Evolutionary conservation across 129 eudicot genomes (phyloP).

Genomic region (Pseudognaphalium luteoalbum): DNA sequence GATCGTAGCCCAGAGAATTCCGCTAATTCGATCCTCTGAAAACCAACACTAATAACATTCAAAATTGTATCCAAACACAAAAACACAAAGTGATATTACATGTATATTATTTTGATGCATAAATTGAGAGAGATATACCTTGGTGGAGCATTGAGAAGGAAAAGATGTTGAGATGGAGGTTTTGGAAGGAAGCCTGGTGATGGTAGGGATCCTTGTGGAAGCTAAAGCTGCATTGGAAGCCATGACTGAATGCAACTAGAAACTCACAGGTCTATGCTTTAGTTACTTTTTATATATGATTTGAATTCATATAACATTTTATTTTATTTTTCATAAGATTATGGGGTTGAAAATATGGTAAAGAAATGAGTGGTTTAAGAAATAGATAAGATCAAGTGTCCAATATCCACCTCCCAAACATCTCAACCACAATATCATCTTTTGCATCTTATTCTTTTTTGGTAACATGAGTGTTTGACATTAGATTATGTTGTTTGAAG

Average conservation of each 20-base stretch:
- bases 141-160: conserved; percentile 72
- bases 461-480: neutral
- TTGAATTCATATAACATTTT: neutral
- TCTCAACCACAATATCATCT: conserved; percentile 46
- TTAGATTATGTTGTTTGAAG: neutral
- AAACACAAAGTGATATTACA: neutral
- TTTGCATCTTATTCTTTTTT: conserved; percentile 6
- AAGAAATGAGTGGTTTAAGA: conserved; percentile 74
- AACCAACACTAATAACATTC: conserved; percentile 11
- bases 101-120: neutral
- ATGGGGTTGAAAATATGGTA: conserved; percentile 58
- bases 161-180: conserved; percentile 44
- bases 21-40: conserved; percentile 70
- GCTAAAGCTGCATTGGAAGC: conserved; percentile 93
- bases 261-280: conserved; percentile 20
- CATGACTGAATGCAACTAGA: conserved; percentile 61
- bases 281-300: conserved; percentile 8
- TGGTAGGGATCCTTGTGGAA: conserved; percentile 80
- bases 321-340: conserved; percentile 14
- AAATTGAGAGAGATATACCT: conserved; percentile 34
- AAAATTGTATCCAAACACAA: neutral
- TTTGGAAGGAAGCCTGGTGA: conserved; percentile 65
- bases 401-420: conserved; percentile 38
- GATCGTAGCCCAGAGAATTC: conserved; percentile 82
- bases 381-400: conserved; percentile 72